Evolutionary conservation across 148 eudicot genomes (phyloP).

Genomic region (Mesembryanthemum crystallinum): DNA sequence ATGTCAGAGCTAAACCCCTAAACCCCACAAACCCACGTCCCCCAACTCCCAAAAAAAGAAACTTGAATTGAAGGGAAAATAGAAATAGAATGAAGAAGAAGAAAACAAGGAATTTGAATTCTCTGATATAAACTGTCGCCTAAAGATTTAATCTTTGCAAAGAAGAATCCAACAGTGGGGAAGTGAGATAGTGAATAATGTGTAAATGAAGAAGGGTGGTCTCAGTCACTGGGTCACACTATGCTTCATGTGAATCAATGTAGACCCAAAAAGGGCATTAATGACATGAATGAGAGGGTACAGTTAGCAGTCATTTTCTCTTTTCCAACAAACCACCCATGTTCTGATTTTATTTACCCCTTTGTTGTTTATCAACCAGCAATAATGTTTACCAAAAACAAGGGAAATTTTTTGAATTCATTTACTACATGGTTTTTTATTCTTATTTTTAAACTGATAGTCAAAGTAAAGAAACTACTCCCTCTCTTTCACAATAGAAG

Average conservation of each 20-base stretch:
- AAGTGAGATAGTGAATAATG: neutral
- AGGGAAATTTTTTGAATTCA: no score
- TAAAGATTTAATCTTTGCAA: neutral
- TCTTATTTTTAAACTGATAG: no score
- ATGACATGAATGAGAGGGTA: constrained; percentile 19
- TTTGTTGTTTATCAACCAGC: no score
- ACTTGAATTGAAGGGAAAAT: neutral
- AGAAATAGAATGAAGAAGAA: neutral
- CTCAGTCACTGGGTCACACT: constrained; percentile 8
- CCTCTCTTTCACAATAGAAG: no score
- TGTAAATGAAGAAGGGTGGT: neutral
- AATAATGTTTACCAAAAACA: no score
- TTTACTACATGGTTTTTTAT: no score
- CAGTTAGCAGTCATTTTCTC: constrained; percentile 31
- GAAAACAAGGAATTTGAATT: neutral
- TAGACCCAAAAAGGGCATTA: constrained; percentile 5
- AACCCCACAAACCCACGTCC: neutral
- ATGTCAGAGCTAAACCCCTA: constrained; percentile 15
- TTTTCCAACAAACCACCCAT: constrained; percentile 2
- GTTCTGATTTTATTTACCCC: no score
- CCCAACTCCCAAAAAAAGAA: neutral
- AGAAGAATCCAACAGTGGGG: neutral
- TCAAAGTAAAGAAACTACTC: no score
- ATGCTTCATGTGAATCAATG: constrained; percentile 31
- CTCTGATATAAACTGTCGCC: neutral